Conservation (phyloP, 768 basidiomycete species). For the Trametes cinnabarina region DNA sequence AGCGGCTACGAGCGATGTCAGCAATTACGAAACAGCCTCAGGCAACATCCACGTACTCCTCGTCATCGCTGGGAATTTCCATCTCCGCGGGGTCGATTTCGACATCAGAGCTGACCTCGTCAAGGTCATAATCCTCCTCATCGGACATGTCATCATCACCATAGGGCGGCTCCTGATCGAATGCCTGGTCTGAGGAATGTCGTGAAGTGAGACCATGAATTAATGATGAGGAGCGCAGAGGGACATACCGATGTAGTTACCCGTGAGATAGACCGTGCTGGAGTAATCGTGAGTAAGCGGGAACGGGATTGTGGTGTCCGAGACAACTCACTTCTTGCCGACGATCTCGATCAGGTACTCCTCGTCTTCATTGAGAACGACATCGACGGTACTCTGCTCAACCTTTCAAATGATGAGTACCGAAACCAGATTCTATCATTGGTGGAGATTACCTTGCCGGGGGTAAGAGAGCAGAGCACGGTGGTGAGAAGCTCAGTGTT, state of each 20-base stretch:
- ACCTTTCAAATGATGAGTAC: constrained; percentile 43
- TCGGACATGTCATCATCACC: constrained; percentile 38
- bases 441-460: constrained; percentile 59
- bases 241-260: constrained; percentile 76
- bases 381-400: constrained; percentile 70
- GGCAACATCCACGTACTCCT: constrained; percentile 19
- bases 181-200: constrained; percentile 47
- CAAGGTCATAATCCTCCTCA: constrained; percentile 64
- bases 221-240: neutral
- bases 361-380: constrained; percentile 66
- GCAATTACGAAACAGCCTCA: neutral
- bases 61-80: constrained; percentile 46
- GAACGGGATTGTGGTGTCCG: neutral
- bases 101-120: constrained; percentile 80
- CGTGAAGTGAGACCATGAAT: neutral
- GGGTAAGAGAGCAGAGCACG: constrained; percentile 75
- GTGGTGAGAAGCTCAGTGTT: constrained; percentile 39
- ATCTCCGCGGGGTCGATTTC: constrained; percentile 67
- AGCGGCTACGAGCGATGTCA: constrained; percentile 46
- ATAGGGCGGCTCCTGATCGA: constrained; percentile 50
- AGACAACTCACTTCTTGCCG: constrained; percentile 74
- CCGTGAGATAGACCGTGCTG: constrained; percentile 74
- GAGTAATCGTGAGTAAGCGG: neutral
- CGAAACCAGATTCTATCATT: neutral
- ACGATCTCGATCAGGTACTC: constrained; percentile 66